Base-by-base conservation (phyloP, 495 filamentous ascomycete genomes). In the Neurospora africana region DNA sequence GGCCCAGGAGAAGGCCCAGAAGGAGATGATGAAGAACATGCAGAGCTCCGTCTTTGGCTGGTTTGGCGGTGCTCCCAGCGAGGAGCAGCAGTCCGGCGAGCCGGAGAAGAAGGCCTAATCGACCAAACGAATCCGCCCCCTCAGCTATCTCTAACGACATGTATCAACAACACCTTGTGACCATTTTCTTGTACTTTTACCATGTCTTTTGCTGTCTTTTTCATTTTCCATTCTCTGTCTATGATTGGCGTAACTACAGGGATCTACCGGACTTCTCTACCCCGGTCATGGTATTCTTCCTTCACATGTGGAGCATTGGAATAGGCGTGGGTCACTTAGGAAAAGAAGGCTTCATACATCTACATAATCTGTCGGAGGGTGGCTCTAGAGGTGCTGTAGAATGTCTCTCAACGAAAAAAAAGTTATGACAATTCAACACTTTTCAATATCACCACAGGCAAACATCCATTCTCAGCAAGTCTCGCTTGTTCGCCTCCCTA, bases 1-100 rank as follows among this genome's bases (percentile, higher is more conserved):
- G 44, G 87, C 91, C 73, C 89, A 92, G 81, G 93, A 97, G 86
- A 94, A 92, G 85, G 85, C 88, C 72, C 89, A 91, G 75, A 91
- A 96, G 74, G 93, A 97, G 83, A 90, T 90, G 80, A 95, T 97
- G 92, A 91, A 92, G 83, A 91, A 86, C 76, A 97, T 88, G 84
- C 86, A 85, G 78, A 80, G 80, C 36, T 84, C 82, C 69, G 85
- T 88, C 69, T 77, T 78, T 8, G 80, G 80, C 71, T 86, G 84
- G 82, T 87, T 88, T 75, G 76, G 70, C 3, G 70, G 70, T 38
- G 21, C 53, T 27, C 41, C 65, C 65, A 44, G 43, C 23, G 71
- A 72, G 37, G 68, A 58, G 33, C 74, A 71, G 11, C 8, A 27
- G n/a, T 27, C 71, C n/a, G 68, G 41, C 53, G 36, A n/a, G 23